These are phyloP conservation scores for Coemansia sp. DNA, from an alignment of 192 early-diverging fungal genomes.

Conservation along the genomic window DNA sequence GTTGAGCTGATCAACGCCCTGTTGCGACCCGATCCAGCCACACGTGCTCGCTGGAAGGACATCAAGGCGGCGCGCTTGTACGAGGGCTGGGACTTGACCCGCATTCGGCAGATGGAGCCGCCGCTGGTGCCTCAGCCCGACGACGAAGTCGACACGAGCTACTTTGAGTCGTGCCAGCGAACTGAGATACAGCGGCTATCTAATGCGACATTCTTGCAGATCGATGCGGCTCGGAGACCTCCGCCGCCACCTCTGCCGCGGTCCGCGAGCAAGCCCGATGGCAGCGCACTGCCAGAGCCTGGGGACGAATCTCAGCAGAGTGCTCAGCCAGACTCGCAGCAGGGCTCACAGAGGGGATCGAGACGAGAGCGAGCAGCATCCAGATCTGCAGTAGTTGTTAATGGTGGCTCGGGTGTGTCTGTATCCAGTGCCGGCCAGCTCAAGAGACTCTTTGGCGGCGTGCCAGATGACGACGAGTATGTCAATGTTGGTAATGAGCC, in stretches of 20 bases:
- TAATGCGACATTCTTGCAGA: constrained; percentile 58
- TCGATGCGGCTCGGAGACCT: constrained; percentile 13
- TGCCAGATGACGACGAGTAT: constrained; percentile 1
- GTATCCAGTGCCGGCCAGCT: constrained; percentile 42
- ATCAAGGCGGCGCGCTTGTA: constrained; percentile 79
- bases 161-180: constrained; percentile 86
- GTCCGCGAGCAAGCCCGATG: background rate
- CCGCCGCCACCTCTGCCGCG: constrained; percentile 4
- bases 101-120: constrained; percentile 74
- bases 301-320: background rate
- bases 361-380: constrained; percentile 24
- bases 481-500: background rate
- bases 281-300: background rate
- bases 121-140: constrained; percentile 85
- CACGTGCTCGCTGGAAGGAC: constrained; percentile 65
- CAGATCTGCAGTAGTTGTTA: background rate
- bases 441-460: constrained; percentile 43
- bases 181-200: constrained; percentile 81
- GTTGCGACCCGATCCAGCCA: constrained; percentile 72
- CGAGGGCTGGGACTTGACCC: constrained; percentile 74
- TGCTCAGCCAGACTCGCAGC: constrained; percentile 16
- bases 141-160: constrained; percentile 87
- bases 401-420: background rate
- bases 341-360: constrained; percentile 25
- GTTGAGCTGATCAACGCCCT: constrained; percentile 75